phyloP scores from a whole-genome alignment of 2,329 filamentous ascomycete species.

The Verruconis gallopava region DNA sequence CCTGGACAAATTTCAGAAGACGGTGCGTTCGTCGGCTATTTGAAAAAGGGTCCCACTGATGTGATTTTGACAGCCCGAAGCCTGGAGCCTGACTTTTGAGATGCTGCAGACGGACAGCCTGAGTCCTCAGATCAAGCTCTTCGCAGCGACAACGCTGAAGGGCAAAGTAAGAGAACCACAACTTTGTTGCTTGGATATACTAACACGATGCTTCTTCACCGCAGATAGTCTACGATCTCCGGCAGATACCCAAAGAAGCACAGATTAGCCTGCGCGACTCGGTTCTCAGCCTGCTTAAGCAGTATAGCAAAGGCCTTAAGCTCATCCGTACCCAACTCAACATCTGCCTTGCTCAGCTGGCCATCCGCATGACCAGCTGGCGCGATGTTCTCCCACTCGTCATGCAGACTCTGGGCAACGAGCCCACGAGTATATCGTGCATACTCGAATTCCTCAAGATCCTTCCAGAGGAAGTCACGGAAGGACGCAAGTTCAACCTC shows the following conservation, averaged over 20 bases:
- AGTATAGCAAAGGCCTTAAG: constrained; percentile 70
- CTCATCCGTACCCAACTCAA: constrained; percentile 73
- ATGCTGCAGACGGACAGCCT: constrained; percentile 68
- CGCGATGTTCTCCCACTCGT: constrained; percentile 81
- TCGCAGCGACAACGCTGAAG: constrained; percentile 92
- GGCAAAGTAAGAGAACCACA: constrained; percentile 61
- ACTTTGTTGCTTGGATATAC: constrained; percentile 5
- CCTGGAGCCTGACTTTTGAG: constrained; percentile 78
- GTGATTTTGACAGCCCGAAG: constrained; percentile 53
- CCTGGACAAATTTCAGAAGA: constrained; percentile 94
- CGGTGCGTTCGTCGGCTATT: constrained; percentile 44
- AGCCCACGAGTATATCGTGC: constrained; percentile 61
- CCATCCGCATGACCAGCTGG: constrained; percentile 93
- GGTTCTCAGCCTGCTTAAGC: constrained; percentile 66
- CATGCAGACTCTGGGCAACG: constrained; percentile 62
- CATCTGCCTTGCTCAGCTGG: constrained; percentile 85
- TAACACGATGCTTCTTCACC: constrained; percentile 5
- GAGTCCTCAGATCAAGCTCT: constrained; percentile 77
- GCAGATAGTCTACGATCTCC: constrained; percentile 91
- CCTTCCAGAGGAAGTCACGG: constrained; percentile 94
- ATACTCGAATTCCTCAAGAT: constrained; percentile 94
- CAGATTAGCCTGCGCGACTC: constrained; percentile 70
- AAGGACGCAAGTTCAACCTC: constrained; percentile 98
- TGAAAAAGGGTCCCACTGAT: constrained; percentile 9
- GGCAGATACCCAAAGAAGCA: constrained; percentile 69